Percentiles rank a stretch among this genome's conserved stretches.
Conservation (phyloP, 208 protist genomes). For the Crithidia mellificae region DNA sequence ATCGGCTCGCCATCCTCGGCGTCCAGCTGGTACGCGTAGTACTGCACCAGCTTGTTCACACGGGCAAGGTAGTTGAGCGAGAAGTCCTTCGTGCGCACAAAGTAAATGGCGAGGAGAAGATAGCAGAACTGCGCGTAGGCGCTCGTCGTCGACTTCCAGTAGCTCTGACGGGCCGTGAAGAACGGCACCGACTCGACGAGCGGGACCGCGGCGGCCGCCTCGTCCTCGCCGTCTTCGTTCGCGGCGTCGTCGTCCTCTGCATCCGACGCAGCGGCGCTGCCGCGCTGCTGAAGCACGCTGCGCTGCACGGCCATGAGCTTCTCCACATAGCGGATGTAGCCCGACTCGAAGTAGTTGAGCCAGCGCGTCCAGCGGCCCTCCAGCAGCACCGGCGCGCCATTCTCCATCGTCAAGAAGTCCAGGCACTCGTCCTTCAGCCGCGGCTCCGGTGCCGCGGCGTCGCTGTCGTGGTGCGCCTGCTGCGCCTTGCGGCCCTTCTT, state of each 20-base stretch:
- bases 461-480: neutral
- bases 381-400: slow-evolving; percentile 32
- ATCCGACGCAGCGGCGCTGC: neutral
- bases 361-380: slow-evolving; percentile 32
- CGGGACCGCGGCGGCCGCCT: neutral
- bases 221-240: neutral
- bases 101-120: slow-evolving; percentile 43
- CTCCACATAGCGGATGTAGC: slow-evolving; percentile 32
- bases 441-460: slow-evolving; percentile 3
- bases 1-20: slow-evolving; percentile 25
- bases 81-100: slow-evolving; percentile 39
- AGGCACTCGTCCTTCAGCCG: slow-evolving; percentile 37
- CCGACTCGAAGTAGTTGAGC: slow-evolving; percentile 28
- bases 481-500: neutral
- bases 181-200: slow-evolving; percentile 12
- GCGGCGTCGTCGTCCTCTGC: neutral
- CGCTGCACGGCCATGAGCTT: slow-evolving; percentile 15
- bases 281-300: neutral
- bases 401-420: slow-evolving; percentile 39
- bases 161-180: slow-evolving; percentile 21
- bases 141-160: slow-evolving; percentile 31
- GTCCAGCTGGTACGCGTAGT: slow-evolving; percentile 36
- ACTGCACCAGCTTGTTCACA: slow-evolving; percentile 45
- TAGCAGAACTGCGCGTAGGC: slow-evolving; percentile 49
- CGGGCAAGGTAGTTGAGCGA: slow-evolving; percentile 54